Base-by-base conservation (phyloP, 441 rosid genomes). In the Populus hybrid region DNA sequence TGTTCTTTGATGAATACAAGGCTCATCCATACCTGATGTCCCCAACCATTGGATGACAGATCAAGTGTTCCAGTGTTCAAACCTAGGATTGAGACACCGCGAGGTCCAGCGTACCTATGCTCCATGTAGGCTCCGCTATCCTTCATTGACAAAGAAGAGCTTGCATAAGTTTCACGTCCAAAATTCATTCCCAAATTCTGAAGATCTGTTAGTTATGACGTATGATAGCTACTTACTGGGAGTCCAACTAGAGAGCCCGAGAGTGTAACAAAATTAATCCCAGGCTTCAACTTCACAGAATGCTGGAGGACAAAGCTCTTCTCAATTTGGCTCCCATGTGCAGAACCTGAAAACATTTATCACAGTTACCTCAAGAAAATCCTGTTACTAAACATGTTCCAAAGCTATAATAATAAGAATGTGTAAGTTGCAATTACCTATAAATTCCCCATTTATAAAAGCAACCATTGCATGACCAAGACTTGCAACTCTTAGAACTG, bases 91-190 rank as follows among this genome's bases (percentile, higher is more conserved):
- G 86, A 78, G 5, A 92, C 82, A 3, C 85, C 82, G 30, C 86
- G 89, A 69, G 93, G 97, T 24, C 94, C 97, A 0, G 94, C 94
- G 21, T 0, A 92, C 18, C 92, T 83, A 42, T 84, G 89, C 86
- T 92, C 97, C 93, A 92, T 86, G 73, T 92, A 90, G 70, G 92
- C 89, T 77, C 94, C 94, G 24, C 93, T 89, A 77, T 92, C 97
- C 94, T 92, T 79, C 69, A 84, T 59, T 40, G 10, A 35, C 0
- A 65, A 79, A 21, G 65, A 64, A 67, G 73, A 38, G 30, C 9
- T 61, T 75, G 30, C 18, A 63, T 74, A n/a, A 77, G 24, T 66
- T 10, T 38, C 57, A 32, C 68, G 57, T 53, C 0, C 18, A 64
- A 53, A 9, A 28, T 71, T 64, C 35, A 24, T 28, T 26, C 34